Evolutionary conservation across 2,329 filamentous ascomycete species (phyloP).

Genomic region (Calonectria crousiana): DNA sequence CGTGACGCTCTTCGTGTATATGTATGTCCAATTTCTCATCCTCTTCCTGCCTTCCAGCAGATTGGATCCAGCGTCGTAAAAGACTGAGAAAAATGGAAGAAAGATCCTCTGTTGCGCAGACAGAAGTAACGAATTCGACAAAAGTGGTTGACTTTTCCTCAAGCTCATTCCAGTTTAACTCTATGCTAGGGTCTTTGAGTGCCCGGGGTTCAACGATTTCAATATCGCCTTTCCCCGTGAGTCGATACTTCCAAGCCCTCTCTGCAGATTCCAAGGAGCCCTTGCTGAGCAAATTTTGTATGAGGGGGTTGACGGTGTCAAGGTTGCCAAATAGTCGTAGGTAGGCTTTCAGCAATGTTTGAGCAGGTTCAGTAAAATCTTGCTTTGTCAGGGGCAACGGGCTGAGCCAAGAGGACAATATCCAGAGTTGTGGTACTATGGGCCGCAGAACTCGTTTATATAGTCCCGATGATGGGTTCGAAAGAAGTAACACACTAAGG

Average conservation of each 20-base stretch:
- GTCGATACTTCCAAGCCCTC: conserved; percentile 65
- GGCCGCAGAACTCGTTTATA: conserved; percentile 71
- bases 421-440: conserved; percentile 73
- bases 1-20: conserved; percentile 46
- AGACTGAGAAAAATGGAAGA: conserved; percentile 72
- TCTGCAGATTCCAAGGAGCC: conserved; percentile 55
- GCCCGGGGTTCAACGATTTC: conserved; percentile 58
- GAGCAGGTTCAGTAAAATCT: conserved; percentile 59
- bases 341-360: conserved; percentile 66
- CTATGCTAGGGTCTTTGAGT: conserved; percentile 27
- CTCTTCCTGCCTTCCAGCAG: conserved; percentile 41
- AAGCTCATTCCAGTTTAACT: conserved; percentile 58
- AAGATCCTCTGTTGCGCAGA: conserved; percentile 67
- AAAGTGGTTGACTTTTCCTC: conserved; percentile 63
- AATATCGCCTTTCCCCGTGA: conserved; percentile 60
- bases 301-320: conserved; percentile 61
- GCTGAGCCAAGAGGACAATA: conserved; percentile 65
- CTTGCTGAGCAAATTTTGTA: conserved; percentile 67
- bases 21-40: conserved; percentile 45
- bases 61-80: conserved; percentile 68
- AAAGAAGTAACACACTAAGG: conserved; percentile 67
- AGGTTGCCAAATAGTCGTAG: conserved; percentile 67
- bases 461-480: conserved; percentile 76
- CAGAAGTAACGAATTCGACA: conserved; percentile 61
- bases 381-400: conserved; percentile 49